A percentile compares a stretch with the other conserved stretches of the same genome.
These are phyloP conservation scores for Harringtonia aguacate DNA, from an alignment of 2,329 filamentous ascomycete species.

Conservation along the genomic window DNA sequence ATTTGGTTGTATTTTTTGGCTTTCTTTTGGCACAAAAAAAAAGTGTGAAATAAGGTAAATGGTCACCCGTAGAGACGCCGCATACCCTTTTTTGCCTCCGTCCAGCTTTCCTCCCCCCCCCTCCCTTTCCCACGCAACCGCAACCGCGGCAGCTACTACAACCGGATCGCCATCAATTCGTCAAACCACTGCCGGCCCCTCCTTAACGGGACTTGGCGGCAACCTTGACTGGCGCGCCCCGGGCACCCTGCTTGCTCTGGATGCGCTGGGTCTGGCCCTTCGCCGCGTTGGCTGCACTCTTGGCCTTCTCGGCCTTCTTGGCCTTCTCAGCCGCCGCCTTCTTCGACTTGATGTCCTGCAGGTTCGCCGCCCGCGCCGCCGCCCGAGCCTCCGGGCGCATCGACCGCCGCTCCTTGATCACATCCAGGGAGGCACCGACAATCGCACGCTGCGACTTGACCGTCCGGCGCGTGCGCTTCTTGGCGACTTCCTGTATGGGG, in stretches of 20 bases:
- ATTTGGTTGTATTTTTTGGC: background rate
- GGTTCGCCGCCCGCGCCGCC: constrained; percentile 79
- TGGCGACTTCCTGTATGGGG: constrained; percentile 80
- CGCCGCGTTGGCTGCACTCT: constrained; percentile 63
- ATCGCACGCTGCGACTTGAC: constrained; percentile 99
- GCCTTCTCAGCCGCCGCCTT: constrained; percentile 74
- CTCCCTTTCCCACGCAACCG: background rate
- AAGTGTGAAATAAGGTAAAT: constrained; percentile 1
- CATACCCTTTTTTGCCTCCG: constrained; percentile 1
- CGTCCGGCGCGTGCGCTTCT: constrained; percentile 97
- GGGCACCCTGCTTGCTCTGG: constrained; percentile 93
- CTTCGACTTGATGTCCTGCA: constrained; percentile 99
- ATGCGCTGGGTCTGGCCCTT: constrained; percentile 73
- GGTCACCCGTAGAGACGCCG: constrained; percentile 8
- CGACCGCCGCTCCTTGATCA: constrained; percentile 97
- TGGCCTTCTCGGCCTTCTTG: constrained; percentile 99
- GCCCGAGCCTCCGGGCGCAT: constrained; percentile 92
- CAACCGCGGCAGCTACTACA: no score
- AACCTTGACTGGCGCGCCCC: constrained; percentile 81
- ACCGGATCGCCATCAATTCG: background rate
- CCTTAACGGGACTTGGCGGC: constrained; percentile 75
- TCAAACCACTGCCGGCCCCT: background rate
- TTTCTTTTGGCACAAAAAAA: constrained; percentile 2
- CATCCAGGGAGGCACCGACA: constrained; percentile 97
- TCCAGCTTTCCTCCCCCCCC: background rate